Conservation (phyloP, 306 rosid genomes). For the Gillenia trifoliata region DNA sequence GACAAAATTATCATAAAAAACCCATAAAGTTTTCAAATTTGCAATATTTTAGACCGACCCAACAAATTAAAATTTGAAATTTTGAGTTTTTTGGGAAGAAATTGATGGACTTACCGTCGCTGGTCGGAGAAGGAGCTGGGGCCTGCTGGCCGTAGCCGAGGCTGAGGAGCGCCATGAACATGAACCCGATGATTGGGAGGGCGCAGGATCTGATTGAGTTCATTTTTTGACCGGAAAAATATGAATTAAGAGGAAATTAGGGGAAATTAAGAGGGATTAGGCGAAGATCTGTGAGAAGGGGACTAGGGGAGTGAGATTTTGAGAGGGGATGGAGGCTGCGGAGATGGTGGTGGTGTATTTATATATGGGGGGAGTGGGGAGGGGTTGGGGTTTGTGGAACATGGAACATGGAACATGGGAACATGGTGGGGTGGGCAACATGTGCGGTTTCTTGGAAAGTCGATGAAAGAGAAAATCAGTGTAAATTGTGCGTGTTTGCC, state of each 20-base stretch:
- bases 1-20: neutral
- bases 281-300: too few species aligned
- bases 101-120: slow-evolving; percentile 35
- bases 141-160: slow-evolving; percentile 32
- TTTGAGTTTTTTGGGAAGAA: neutral
- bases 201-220: slow-evolving; percentile 10
- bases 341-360: slow-evolving; percentile 9
- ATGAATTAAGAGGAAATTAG: neutral
- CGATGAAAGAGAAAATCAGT: neutral
- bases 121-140: slow-evolving; percentile 39
- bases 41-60: neutral
- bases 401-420: slow-evolving; percentile 14
- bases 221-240: slow-evolving; percentile 18
- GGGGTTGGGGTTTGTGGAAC: neutral
- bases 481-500: neutral
- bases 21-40: neutral
- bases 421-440: neutral
- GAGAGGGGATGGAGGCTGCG: neutral
- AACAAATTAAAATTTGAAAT: neutral
- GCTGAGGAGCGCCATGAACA: slow-evolving; percentile 35
- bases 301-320: neutral
- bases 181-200: slow-evolving; percentile 34
- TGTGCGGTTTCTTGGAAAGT: slow-evolving; percentile 30
- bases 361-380: neutral
- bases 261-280: neutral